Evolutionary conservation across 2,329 filamentous ascomycete genomes (phyloP), one percentile per base, ranked within the genome.

Genomic region (Rhinocladiella mackenziei): DNA sequence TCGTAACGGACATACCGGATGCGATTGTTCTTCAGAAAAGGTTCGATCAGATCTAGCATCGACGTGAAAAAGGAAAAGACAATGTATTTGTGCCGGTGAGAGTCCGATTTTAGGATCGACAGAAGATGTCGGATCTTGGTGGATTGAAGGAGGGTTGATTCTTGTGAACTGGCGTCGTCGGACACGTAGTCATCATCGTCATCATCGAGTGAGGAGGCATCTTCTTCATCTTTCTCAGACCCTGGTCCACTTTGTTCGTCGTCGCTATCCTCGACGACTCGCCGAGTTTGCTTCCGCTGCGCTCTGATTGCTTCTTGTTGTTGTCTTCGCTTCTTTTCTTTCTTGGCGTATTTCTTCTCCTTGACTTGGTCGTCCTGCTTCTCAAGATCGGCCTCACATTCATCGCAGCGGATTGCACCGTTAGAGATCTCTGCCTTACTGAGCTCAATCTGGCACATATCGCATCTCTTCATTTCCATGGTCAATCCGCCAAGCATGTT

Each of bases 1-100:
- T 98, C 92, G 66, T 98, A 98, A 42, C 92, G 85, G 11, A 86
- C 86, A 61, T 84, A 94, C 49, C 76, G 77, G 64, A 95, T 83
- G 10, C 81, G 79, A 10, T 84, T 81, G 36, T 80, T 76, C 33
- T 76, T 75, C 48, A 98, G 74, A 66, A 97, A 96, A 2, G 92
- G 92, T 62, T 97, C 89, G 51, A 98, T 82, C 19, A 97, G 81
- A 68, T 97, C 86, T 33, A 98, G 80, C 92, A 98, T 98, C 0
- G 88, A 92, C 0, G 92, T 98, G 68, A 98, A 98, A 59, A 97
- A 88, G 1, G 89, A 95, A 68, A 98, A 98, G 53, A 98, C 89
- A 59, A 98, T 98, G 62, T 95, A 94, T 63, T 98, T 98, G 75
- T 95, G 87, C 48, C 88, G 75, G 1, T 75, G 71, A 0, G 82